Evolutionary conservation across 1,139 yeast genomes (phyloP).

Genomic region (Saccharomycopsis hybrid): DNA sequence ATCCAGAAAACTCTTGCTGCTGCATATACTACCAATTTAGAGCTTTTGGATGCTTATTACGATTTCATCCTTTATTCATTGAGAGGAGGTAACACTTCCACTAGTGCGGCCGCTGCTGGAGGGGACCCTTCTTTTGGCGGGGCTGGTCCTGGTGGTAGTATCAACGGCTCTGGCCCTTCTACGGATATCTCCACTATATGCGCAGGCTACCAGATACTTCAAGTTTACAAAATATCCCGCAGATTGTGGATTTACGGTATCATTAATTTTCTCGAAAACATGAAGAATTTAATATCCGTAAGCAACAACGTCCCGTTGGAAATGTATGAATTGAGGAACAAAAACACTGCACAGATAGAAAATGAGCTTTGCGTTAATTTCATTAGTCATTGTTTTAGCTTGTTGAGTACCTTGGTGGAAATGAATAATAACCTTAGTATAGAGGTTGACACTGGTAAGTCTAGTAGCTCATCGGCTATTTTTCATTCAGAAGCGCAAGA

Average conservation of each 20-base stretch:
- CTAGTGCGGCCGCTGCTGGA: conserved; percentile 22
- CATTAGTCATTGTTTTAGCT: conserved; percentile 19
- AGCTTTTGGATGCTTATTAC: conserved; percentile 21
- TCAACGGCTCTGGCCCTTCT: conserved; percentile 2
- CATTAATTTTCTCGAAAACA: conserved; percentile 71
- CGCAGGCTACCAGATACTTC: conserved; percentile 23
- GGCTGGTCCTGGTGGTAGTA: not conserved
- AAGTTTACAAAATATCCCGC: conserved; percentile 67
- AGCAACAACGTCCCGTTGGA: conserved; percentile 17
- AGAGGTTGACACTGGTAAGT: conserved; percentile 11
- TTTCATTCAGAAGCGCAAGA: not conserved
- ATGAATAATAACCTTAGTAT: conserved; percentile 21
- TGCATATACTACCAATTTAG: conserved; percentile 19
- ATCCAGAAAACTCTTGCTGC: conserved; percentile 19
- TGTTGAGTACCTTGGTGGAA: conserved; percentile 19
- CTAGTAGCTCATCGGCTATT: not conserved
- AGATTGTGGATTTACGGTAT: conserved; percentile 82
- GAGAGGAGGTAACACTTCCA: conserved; percentile 23
- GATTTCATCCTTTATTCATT: conserved; percentile 18
- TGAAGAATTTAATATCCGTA: conserved; percentile 62
- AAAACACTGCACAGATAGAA: conserved; percentile 19
- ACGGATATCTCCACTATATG: conserved; percentile 19
- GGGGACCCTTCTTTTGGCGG: conserved; percentile 22
- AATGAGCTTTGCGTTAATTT: conserved; percentile 21
- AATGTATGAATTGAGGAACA: conserved; percentile 2